Percentiles rank a stretch among this genome's conserved stretches.
phyloP scores from a whole-genome alignment of 2,329 filamentous ascomycete genomes.

The Coniochaeta sp. region DNA sequence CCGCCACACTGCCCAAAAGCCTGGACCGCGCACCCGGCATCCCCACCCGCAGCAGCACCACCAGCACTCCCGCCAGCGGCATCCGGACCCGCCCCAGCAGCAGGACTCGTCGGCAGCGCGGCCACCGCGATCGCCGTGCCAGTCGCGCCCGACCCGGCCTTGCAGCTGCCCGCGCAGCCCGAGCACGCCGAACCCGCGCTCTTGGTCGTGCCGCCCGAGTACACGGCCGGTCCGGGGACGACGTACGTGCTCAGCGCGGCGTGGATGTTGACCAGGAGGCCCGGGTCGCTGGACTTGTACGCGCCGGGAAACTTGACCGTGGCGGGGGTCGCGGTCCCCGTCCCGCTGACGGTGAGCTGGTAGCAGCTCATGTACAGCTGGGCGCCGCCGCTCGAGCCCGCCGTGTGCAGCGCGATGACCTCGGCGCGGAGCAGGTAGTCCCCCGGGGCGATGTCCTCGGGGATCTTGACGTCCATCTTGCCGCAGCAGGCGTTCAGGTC shows the following conservation, averaged over 20 bases:
- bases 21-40: constrained; percentile 9
- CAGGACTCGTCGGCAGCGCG: constrained; percentile 24
- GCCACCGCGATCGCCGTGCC: constrained; percentile 7
- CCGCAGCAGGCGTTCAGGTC: constrained; percentile 34
- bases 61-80: background rate
- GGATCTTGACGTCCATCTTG: constrained; percentile 28
- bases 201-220: constrained; percentile 30
- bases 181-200: constrained; percentile 29
- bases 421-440: constrained; percentile 41
- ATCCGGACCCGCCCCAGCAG: background rate
- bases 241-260: constrained; percentile 28
- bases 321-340: constrained; percentile 19
- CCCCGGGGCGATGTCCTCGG: constrained; percentile 21
- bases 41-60: background rate
- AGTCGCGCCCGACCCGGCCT: constrained; percentile 18
- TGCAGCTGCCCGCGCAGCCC: constrained; percentile 33
- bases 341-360: constrained; percentile 24
- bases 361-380: constrained; percentile 33
- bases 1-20: constrained; percentile 18
- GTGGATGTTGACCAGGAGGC: constrained; percentile 41
- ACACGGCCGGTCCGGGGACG: constrained; percentile 35
- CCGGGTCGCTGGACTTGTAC: constrained; percentile 34
- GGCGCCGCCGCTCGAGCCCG: constrained; percentile 22
- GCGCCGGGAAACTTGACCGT: constrained; percentile 34
- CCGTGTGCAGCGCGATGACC: constrained; percentile 39